phyloP scores from a whole-genome alignment of 2,329 filamentous ascomycete species.

The Graphium sp. region DNA sequence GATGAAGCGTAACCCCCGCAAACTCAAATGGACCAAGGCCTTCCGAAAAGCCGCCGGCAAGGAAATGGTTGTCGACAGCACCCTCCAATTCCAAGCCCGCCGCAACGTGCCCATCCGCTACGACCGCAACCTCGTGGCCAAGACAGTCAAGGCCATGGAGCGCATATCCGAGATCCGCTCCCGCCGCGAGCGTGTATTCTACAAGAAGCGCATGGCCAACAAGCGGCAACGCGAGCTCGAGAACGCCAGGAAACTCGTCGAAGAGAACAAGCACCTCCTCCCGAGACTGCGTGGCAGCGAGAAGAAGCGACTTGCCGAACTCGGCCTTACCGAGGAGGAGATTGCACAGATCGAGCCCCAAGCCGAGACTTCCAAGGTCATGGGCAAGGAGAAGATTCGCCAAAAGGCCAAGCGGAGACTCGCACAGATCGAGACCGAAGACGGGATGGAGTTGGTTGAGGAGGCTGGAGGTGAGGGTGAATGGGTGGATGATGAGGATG shows the following conservation, averaged over 20 bases:
- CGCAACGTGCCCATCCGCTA: constrained; percentile 93
- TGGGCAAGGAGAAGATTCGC: constrained; percentile 22
- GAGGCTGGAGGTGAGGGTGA: constrained; percentile 6
- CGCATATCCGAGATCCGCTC: constrained; percentile 72
- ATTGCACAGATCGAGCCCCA: constrained; percentile 25
- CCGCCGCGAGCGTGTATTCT: constrained; percentile 78
- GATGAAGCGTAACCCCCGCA: constrained; percentile 96
- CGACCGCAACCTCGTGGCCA: constrained; percentile 78
- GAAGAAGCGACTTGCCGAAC: constrained; percentile 39
- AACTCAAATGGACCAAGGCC: constrained; percentile 93
- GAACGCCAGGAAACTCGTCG: constrained; percentile 72
- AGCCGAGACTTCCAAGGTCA: constrained; percentile 18
- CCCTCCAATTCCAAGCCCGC: constrained; percentile 78
- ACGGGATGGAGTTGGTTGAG: constrained; percentile 4
- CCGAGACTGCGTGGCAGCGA: constrained; percentile 52
- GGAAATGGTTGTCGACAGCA: constrained; percentile 83
- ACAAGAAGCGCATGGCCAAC: constrained; percentile 83
- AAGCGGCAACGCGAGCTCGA: constrained; percentile 71
- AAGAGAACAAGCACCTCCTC: constrained; percentile 83
- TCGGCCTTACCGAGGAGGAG: constrained; percentile 30
- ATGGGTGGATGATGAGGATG: constrained; percentile 8
- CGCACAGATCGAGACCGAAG: constrained; percentile 4
- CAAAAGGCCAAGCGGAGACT: constrained; percentile 4
- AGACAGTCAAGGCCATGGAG: constrained; percentile 84
- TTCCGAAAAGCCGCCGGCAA: constrained; percentile 70